Evolutionary conservation across 2,329 filamentous ascomycete species (phyloP), one percentile per base, ranked within the genome.

Genomic region (Lizonia empirigonia): DNA sequence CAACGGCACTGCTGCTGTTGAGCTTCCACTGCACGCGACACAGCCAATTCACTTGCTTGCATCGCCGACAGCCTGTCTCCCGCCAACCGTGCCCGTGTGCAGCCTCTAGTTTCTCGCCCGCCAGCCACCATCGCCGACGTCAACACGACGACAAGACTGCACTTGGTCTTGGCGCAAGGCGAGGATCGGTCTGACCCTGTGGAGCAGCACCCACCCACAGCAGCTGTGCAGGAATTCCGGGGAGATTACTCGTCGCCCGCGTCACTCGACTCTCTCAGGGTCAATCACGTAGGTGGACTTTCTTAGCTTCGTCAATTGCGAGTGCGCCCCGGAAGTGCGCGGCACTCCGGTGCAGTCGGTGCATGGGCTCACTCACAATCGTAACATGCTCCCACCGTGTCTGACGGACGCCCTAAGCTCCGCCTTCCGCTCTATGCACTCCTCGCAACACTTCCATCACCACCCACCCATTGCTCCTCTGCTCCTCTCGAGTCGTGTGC

Each of bases 231-330:
- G 2, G 4, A 8, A n/a, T 6, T 32, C 48, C 35, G 36, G 48
- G 41, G 41, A 51, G 44, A 36, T 22, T 16, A 23, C 16, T 13
- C 22, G 33, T 22, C 15, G 5, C 22, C 8, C 36, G 6, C 18
- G 16, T 22, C 34, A 23, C 13, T 5, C 34, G 9, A 9, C 12
- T 7, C 3, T 24, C 35, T 13, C 37, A 38, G 33, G 39, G 34
- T 52, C 49, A 52, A 52, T 47, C 42, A 52, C 44, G 49, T 52
- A 52, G 49, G 49, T 52, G 42, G 42, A 33, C 42, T 52, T 34
- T 52, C 44, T 37, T 46, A 51, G 41, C 49, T 41, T 37, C 23
- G 23, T 29, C 29, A 10, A 10, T 19, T 8, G 15, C 15, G 32
- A 4, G 15, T 19, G 13, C 10, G 19, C 4, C 7, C 20, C 49